Percentiles rank a stretch among this genome's conserved stretches.
Evolutionary conservation across 352 stramenopile genomes (phyloP).

Genomic region (Phytophthora sansomeana): DNA sequence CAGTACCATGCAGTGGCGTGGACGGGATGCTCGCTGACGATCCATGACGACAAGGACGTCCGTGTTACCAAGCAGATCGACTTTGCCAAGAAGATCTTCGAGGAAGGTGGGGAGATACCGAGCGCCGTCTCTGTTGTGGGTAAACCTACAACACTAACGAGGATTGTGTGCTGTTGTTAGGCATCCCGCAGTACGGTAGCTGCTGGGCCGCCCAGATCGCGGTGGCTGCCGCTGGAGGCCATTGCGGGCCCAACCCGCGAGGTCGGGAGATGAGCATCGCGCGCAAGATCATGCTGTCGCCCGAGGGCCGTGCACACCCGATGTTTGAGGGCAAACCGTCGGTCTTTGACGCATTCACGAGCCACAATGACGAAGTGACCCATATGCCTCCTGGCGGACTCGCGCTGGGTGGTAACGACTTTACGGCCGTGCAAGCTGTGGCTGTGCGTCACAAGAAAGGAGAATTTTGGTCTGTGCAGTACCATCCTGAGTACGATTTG

Average conservation of each 20-base stretch:
- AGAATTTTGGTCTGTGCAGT: conserved; percentile 88
- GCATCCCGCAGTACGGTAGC: conserved; percentile 80
- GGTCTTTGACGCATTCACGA: conserved; percentile 86
- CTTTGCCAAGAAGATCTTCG: conserved; percentile 73
- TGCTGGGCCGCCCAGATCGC: conserved; percentile 88
- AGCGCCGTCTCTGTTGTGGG: neutral
- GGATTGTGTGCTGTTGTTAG: conserved; percentile 24
- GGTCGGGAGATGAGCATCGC: conserved; percentile 81
- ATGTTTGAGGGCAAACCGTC: conserved; percentile 86
- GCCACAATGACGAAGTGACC: conserved; percentile 86
- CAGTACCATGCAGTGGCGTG: conserved; percentile 82
- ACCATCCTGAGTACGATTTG: conserved; percentile 87
- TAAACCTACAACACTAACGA: neutral
- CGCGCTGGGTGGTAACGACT: conserved; percentile 65
- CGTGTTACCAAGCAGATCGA: conserved; percentile 80
- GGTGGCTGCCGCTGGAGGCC: conserved; percentile 65
- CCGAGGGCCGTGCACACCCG: conserved; percentile 75
- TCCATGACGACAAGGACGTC: conserved; percentile 63
- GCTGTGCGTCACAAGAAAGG: conserved; percentile 80
- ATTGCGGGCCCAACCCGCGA: conserved; percentile 69
- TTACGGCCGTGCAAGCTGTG: conserved; percentile 77
- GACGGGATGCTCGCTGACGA: conserved; percentile 81
- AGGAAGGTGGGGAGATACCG: conserved; percentile 44
- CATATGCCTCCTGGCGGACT: conserved; percentile 74
- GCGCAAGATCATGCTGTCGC: conserved; percentile 80